Percentiles rank a stretch among this genome's conserved stretches.
Conservation (phyloP, 306 rosid species). For the Purshia tridentata region DNA sequence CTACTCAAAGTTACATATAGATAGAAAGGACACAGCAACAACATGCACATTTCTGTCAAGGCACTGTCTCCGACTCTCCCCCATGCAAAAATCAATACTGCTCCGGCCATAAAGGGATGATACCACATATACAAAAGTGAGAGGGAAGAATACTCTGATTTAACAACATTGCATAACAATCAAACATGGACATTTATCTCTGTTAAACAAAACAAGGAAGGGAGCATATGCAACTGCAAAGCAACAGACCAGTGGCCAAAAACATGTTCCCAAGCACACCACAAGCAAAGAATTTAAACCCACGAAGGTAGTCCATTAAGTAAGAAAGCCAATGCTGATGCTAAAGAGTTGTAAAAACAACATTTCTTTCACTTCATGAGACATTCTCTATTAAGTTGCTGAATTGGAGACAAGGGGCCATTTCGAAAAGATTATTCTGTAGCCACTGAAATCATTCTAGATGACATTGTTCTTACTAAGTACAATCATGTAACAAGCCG, state of each 20-base stretch:
- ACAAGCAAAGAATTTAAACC: neutral
- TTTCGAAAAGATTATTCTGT: neutral
- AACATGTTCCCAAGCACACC: neutral
- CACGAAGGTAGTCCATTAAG: conserved; percentile 5
- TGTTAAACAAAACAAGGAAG: neutral
- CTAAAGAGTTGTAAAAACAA: neutral
- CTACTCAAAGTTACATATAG: neutral
- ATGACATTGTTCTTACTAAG: neutral
- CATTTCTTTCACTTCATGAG: neutral
- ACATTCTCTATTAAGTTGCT: neutral
- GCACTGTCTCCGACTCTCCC: no score
- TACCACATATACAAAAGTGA: neutral
- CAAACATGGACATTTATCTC: neutral
- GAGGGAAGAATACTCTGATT: neutral
- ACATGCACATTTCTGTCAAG: no score
- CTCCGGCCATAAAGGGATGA: neutral
- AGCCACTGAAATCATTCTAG: neutral
- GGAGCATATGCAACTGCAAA: neutral
- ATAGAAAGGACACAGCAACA: neutral
- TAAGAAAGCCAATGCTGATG: neutral
- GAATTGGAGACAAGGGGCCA: neutral
- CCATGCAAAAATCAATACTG: neutral
- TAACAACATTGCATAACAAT: neutral
- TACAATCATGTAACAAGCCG: neutral
- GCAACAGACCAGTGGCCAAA: neutral